phyloP scores from a whole-genome alignment of 148 eudicot species.

The Heliosperma pusillum region DNA sequence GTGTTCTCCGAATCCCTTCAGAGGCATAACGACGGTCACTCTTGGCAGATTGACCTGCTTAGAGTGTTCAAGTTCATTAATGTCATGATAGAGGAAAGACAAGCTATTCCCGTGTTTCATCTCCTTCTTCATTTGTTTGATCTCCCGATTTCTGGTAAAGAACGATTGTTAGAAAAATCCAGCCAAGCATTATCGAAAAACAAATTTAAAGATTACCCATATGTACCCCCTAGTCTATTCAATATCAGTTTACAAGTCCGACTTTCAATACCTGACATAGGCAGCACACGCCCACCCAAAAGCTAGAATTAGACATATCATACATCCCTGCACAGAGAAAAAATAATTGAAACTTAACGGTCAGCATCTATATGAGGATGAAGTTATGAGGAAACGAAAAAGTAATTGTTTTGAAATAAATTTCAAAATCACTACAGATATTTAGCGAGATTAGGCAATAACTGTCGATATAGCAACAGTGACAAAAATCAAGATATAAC shows the following conservation, averaged over 20 bases:
- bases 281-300: slow-evolving; percentile 83
- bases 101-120: slow-evolving; percentile 66
- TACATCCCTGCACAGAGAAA: slow-evolving; percentile 58
- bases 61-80: slow-evolving; percentile 82
- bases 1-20: slow-evolving; percentile 97
- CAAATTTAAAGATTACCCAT: neutral
- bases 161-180: neutral
- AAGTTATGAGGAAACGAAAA: too few species aligned
- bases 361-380: neutral
- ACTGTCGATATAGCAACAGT: neutral
- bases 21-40: slow-evolving; percentile 90
- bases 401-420: too few species aligned
- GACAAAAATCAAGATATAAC: neutral
- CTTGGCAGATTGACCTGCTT: slow-evolving; percentile 69
- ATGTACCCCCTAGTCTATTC: neutral
- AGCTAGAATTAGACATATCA: slow-evolving; percentile 74
- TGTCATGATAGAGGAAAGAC: slow-evolving; percentile 69
- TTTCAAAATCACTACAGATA: too few species aligned
- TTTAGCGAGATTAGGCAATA: neutral
- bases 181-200: neutral
- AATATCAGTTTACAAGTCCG: neutral
- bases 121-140: slow-evolving; percentile 54
- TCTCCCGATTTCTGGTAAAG: slow-evolving; percentile 68
- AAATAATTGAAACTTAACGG: slow-evolving; percentile 3
- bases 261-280: slow-evolving; percentile 62